A percentile compares a stretch with the other conserved stretches of the same genome.
Conservation (phyloP, 208 protist genomes). For the Leishmania braziliensis region DNA sequence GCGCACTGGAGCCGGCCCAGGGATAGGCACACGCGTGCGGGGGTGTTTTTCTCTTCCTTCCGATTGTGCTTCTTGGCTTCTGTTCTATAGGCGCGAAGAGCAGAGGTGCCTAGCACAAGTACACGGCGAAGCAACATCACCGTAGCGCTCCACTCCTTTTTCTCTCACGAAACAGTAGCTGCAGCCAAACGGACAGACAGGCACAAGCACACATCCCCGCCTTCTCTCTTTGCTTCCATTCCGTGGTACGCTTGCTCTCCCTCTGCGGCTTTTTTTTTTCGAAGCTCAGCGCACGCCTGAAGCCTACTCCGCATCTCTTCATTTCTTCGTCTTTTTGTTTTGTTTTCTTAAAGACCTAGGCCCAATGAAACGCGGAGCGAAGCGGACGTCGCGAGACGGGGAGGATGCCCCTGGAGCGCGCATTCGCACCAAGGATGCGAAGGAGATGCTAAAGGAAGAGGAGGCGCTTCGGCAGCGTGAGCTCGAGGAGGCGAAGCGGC, state of each 20-base stretch:
- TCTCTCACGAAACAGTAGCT: not conserved
- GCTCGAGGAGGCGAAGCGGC: conserved; percentile 16
- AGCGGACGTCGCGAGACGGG: conserved; percentile 46
- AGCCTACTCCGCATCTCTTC: not conserved
- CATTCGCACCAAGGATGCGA: conserved; percentile 40
- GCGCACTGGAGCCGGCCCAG: not conserved
- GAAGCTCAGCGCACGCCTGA: not conserved
- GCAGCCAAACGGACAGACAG: no score
- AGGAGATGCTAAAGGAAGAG: conserved; percentile 45
- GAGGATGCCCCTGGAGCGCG: conserved; percentile 33
- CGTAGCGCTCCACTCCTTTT: not conserved
- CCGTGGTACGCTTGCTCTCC: not conserved
- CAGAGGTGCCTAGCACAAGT: not conserved
- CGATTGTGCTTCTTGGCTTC: not conserved
- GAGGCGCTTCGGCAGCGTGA: conserved; percentile 33
- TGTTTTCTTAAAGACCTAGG: not conserved
- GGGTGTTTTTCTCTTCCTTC: not conserved
- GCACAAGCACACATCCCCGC: not conserved
- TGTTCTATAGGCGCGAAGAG: not conserved
- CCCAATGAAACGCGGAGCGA: conserved; percentile 35
- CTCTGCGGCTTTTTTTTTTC: not conserved
- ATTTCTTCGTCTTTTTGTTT: no score
- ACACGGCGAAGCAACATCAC: not conserved
- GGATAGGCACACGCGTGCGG: not conserved
- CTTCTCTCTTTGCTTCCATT: not conserved